Percentiles rank a stretch among this genome's conserved stretches.
Evolutionary conservation across 495 filamentous ascomycete genomes (phyloP).

Genomic region (Talaromyces thailandensis): DNA sequence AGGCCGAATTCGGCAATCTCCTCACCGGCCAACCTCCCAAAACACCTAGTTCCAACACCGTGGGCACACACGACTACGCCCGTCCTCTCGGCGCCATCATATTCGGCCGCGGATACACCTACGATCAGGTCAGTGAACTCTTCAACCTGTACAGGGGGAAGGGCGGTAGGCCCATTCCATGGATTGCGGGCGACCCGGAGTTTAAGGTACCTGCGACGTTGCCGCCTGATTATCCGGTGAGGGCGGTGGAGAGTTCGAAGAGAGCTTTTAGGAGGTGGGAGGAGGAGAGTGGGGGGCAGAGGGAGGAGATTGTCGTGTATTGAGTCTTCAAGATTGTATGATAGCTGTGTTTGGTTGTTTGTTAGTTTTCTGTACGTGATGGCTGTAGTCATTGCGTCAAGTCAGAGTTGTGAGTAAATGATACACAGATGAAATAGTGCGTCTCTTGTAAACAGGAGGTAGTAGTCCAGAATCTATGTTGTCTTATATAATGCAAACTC

Average conservation of each 20-base stretch:
- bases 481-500: neutral
- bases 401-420: too few species aligned
- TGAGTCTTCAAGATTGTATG: neutral
- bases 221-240: constrained; percentile 12
- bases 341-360: neutral
- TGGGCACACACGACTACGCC: constrained; percentile 24
- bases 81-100: constrained; percentile 19
- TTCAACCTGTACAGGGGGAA: constrained; percentile 5
- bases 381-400: too few species aligned
- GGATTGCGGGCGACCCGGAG: constrained; percentile 14
- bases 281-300: constrained; percentile 10
- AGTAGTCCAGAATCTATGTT: neutral
- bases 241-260: constrained; percentile 11
- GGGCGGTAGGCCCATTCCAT: constrained; percentile 11
- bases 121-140: constrained; percentile 15
- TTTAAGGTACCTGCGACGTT: constrained; percentile 9
- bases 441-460: neutral
- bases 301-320: constrained; percentile 8
- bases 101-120: constrained; percentile 20
- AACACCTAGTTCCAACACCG: constrained; percentile 1
- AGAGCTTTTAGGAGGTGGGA: constrained; percentile 13
- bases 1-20: neutral
- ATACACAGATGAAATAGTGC: too few species aligned
- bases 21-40: neutral
- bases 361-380: neutral